A percentile compares a stretch with the other conserved stretches of the same genome.
Conservation (phyloP, 2,329 filamentous ascomycete species). For the Botryosphaeria agaves region DNA sequence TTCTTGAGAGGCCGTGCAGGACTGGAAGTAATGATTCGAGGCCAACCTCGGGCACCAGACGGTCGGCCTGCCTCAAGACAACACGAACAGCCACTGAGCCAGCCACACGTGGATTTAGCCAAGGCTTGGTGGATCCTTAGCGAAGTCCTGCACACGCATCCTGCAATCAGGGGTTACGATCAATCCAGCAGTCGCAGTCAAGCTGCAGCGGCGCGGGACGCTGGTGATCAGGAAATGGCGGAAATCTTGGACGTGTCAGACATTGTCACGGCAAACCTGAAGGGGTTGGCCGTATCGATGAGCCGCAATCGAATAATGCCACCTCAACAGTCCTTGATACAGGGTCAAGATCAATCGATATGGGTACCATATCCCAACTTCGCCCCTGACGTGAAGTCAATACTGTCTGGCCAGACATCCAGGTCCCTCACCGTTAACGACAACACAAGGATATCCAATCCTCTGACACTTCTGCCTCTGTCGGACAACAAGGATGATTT, state of each 20-base stretch:
- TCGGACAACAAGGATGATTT: conserved; percentile 60
- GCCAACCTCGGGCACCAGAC: conserved; percentile 37
- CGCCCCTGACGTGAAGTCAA: conserved; percentile 51
- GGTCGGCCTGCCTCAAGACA: conserved; percentile 23
- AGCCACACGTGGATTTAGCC: conserved; percentile 71
- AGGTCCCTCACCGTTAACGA: conserved; percentile 27
- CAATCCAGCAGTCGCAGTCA: conserved; percentile 10
- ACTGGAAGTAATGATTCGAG: conserved; percentile 55
- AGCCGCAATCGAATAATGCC: conserved; percentile 66
- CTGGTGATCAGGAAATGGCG: conserved; percentile 32
- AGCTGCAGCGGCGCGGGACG: background rate
- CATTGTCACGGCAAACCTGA: conserved; percentile 29
- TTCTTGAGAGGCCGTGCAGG: conserved; percentile 65
- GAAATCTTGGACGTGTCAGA: conserved; percentile 29
- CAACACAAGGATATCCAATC: conserved; percentile 22
- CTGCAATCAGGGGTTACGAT: conserved; percentile 12
- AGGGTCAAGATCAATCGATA: conserved; percentile 62
- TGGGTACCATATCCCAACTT: conserved; percentile 66
- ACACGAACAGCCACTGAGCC: conserved; percentile 39
- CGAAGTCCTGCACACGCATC: conserved; percentile 21
- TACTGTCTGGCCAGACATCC: conserved; percentile 43
- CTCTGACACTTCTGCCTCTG: conserved; percentile 56
- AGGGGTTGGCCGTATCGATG: conserved; percentile 66
- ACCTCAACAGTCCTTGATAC: conserved; percentile 44
- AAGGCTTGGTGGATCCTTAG: conserved; percentile 68